Evolutionary conservation across 106 monocot genomes (phyloP).

Genomic region (Hemerocallis citrina): DNA sequence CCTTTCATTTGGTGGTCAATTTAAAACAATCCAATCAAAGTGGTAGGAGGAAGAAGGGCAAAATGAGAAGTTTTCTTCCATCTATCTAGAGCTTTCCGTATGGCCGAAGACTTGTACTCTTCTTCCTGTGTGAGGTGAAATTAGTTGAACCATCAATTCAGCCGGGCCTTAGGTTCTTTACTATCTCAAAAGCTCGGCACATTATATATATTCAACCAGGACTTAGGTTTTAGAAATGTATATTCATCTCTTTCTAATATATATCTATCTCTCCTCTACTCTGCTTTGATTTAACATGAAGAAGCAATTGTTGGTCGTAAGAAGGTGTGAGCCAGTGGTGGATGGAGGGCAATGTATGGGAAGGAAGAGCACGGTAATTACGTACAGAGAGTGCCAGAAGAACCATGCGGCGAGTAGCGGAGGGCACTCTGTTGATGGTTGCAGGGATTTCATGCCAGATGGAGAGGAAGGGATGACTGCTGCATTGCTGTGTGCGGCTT

Average conservation of each 20-base stretch:
- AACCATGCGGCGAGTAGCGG: constrained; percentile 28
- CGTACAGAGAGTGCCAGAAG: constrained; percentile 24
- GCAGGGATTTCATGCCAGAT: constrained; percentile 24
- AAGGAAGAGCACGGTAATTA: constrained; percentile 1
- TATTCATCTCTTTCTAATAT: too few species aligned
- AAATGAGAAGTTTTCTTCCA: too few species aligned
- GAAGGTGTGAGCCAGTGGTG: background rate
- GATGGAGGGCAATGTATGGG: background rate
- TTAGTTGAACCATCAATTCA: constrained; percentile 12
- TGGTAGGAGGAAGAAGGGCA: background rate
- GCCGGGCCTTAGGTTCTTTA: constrained; percentile 1
- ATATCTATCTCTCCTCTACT: too few species aligned
- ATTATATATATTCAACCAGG: too few species aligned
- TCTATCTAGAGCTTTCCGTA: background rate
- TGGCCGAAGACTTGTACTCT: constrained; percentile 4
- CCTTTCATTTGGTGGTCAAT: constrained; percentile 1
- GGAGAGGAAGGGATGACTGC: constrained; percentile 21
- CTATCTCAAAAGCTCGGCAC: background rate
- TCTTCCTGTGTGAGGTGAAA: constrained; percentile 4
- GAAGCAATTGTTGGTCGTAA: background rate
- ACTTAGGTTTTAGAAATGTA: too few species aligned
- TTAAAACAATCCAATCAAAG: constrained; percentile 5
- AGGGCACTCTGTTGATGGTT: constrained; percentile 11
- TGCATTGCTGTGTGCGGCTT: constrained; percentile 20
- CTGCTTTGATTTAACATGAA: constrained; percentile 3